A percentile compares a stretch with the other conserved stretches of the same genome.
Evolutionary conservation across 257 asterid species (phyloP).

Genomic region (Nicotiana noctiflora): DNA sequence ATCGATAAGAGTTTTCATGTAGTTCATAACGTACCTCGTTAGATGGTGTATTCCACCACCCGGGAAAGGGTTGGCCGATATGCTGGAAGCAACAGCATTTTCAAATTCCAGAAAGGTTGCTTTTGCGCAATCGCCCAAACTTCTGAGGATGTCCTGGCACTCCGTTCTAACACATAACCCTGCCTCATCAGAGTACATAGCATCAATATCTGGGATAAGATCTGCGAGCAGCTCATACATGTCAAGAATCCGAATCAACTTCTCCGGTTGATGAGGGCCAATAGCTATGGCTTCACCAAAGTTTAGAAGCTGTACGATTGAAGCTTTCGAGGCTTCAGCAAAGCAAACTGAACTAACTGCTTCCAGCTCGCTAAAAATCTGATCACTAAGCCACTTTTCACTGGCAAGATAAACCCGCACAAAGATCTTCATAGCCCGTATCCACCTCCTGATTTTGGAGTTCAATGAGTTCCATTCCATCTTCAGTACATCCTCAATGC

Average conservation of each 20-base stretch:
- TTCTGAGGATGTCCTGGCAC: constrained; percentile 44
- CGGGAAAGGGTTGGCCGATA: constrained; percentile 48
- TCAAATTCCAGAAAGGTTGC: constrained; percentile 75
- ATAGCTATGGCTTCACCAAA: constrained; percentile 79
- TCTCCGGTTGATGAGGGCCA: constrained; percentile 80
- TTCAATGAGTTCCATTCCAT: constrained; percentile 79
- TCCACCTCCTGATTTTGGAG: constrained; percentile 80
- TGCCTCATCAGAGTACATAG: constrained; percentile 42
- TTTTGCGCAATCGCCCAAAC: constrained; percentile 69
- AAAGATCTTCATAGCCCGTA: constrained; percentile 78
- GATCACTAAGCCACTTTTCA: constrained; percentile 70
- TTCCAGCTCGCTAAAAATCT: constrained; percentile 67
- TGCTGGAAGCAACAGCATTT: constrained; percentile 56
- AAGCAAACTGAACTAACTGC: constrained; percentile 45
- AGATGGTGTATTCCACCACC: constrained; percentile 89
- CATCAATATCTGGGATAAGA: constrained; percentile 48
- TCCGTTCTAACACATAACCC: constrained; percentile 48
- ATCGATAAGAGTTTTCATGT: constrained; percentile 59
- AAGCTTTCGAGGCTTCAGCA: constrained; percentile 62
- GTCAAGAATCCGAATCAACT: constrained; percentile 73
- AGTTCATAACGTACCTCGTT: constrained; percentile 80
- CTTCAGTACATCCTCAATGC: constrained; percentile 81
- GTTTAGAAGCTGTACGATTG: constrained; percentile 61
- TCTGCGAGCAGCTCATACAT: constrained; percentile 80
- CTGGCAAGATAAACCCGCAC: constrained; percentile 76